These are phyloP conservation scores for Coix lacrymajobi DNA, from an alignment of 176 grass and related monocot genomes.

Conservation along the genomic window DNA sequence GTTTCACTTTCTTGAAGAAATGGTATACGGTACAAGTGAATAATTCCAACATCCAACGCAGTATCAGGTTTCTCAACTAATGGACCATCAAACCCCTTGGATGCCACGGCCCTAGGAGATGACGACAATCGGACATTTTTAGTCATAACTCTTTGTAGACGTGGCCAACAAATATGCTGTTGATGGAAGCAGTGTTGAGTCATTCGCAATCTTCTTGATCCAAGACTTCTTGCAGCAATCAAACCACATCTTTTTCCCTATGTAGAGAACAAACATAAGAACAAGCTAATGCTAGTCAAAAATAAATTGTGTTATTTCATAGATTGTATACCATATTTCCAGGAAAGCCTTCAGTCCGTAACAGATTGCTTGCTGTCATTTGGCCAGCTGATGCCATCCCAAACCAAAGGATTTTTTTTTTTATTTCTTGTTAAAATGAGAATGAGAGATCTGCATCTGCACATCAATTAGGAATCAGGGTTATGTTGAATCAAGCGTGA, in stretches of 20 bases:
- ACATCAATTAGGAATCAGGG: not conserved
- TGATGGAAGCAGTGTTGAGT: constrained; percentile 26
- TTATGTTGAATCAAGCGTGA: not conserved
- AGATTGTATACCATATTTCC: constrained; percentile 36
- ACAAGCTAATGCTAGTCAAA: not conserved
- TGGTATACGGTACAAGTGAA: constrained; percentile 72
- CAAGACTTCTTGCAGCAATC: constrained; percentile 4
- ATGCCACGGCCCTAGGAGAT: constrained; percentile 27
- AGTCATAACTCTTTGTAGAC: constrained; percentile 28
- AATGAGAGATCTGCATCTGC: constrained; percentile 24
- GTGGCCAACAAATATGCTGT: constrained; percentile 24
- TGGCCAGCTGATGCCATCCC: constrained; percentile 44
- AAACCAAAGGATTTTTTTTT: not conserved
- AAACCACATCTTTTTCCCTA: constrained; percentile 34
- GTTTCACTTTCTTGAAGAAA: constrained; percentile 69
- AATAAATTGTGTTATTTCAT: not conserved
- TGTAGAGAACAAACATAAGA: constrained; percentile 11
- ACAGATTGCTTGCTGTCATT: constrained; percentile 24
- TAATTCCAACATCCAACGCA: constrained; percentile 14
- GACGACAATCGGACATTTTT: constrained; percentile 4
- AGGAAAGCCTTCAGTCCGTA: constrained; percentile 34
- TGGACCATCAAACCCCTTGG: constrained; percentile 37
- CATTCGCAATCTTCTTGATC: constrained; percentile 11
- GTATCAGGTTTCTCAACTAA: constrained; percentile 28
- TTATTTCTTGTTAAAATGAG: not conserved